phyloP scores from a whole-genome alignment of 768 basidiomycete genomes.

The Lactifluus piperatus region DNA sequence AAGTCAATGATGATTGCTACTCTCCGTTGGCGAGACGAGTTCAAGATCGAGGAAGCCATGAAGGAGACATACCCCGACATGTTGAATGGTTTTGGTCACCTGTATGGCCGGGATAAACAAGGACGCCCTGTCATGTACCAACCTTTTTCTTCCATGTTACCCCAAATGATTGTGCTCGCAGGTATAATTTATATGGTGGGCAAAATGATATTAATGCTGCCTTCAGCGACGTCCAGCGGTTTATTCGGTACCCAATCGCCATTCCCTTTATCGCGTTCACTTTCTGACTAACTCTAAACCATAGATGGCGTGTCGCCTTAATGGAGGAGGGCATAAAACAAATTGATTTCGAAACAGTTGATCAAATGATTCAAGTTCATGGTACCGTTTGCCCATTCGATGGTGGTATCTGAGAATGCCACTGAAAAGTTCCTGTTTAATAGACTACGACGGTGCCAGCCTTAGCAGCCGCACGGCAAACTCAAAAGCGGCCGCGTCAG shows the following conservation, averaged over 20 bases:
- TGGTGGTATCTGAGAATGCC: background rate
- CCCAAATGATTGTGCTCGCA: constrained; percentile 22
- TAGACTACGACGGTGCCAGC: constrained; percentile 71
- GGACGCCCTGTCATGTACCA: constrained; percentile 61
- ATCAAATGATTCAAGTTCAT: constrained; percentile 21
- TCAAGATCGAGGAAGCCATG: constrained; percentile 50
- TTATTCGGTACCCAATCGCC: constrained; percentile 49
- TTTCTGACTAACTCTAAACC: background rate
- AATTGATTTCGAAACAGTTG: constrained; percentile 66
- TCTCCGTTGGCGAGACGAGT: constrained; percentile 61
- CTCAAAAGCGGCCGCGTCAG: constrained; percentile 68
- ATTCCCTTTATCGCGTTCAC: background rate
- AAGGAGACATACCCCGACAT: constrained; percentile 37
- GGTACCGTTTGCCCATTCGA: background rate
- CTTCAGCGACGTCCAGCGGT: constrained; percentile 69
- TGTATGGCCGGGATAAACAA: constrained; percentile 63
- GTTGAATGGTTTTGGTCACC: constrained; percentile 47
- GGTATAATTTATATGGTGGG: constrained; percentile 76
- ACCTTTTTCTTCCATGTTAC: background rate
- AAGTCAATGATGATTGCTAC: constrained; percentile 60
- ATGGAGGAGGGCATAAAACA: constrained; percentile 59
- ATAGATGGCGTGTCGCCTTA: constrained; percentile 69
- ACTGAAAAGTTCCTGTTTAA: background rate
- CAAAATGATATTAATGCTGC: constrained; percentile 55
- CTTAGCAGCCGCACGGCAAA: constrained; percentile 59